These are phyloP conservation scores for Cenchrus purpureus DNA, from an alignment of 176 grass and related monocot species.

Conservation along the genomic window DNA sequence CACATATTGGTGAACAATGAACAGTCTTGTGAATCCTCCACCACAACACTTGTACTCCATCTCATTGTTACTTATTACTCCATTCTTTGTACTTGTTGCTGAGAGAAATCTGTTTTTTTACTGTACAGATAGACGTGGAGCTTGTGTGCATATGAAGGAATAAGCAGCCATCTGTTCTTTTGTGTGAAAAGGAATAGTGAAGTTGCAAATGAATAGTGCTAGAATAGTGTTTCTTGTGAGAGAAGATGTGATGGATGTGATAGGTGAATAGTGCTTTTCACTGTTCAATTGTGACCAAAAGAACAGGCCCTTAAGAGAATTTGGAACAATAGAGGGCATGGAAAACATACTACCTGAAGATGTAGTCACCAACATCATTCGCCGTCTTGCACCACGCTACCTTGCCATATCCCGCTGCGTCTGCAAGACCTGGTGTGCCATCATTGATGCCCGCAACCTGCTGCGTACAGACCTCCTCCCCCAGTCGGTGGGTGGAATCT, in stretches of 20 bases:
- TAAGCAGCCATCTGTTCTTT: too few species aligned
- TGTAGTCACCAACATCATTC: neutral
- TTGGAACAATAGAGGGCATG: slow-evolving; percentile 3
- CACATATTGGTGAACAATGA: neutral
- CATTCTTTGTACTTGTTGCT: neutral
- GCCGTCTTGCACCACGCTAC: neutral
- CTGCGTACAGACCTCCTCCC: neutral
- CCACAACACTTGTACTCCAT: neutral
- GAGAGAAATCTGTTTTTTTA: neutral
- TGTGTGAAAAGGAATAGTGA: too few species aligned
- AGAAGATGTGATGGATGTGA: too few species aligned
- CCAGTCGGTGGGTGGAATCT: neutral
- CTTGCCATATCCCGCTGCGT: neutral
- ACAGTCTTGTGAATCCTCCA: neutral
- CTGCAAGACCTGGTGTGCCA: neutral
- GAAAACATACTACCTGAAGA: neutral
- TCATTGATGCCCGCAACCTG: neutral
- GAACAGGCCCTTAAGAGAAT: neutral
- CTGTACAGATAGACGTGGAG: neutral
- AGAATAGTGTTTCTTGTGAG: too few species aligned
- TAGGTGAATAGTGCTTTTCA: too few species aligned
- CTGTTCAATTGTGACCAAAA: too few species aligned
- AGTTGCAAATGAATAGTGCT: too few species aligned
- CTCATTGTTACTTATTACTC: neutral
- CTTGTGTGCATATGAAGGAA: neutral